phyloP scores from a whole-genome alignment of 192 early-diverging fungal genomes.

The Backusella psychrophila region DNA sequence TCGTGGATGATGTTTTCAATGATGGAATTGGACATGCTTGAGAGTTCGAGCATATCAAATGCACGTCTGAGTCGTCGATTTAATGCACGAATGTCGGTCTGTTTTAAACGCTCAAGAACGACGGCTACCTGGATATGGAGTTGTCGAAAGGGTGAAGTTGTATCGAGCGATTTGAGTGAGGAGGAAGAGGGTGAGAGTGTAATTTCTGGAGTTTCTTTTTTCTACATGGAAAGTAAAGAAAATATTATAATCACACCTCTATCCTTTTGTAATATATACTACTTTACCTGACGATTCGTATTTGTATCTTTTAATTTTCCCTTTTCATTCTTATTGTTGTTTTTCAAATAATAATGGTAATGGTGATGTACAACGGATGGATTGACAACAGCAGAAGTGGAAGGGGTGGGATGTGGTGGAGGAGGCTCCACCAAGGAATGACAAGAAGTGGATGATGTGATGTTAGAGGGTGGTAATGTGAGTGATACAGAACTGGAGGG shows the following conservation, averaged over 20 bases:
- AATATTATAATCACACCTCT: not conserved
- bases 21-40: slow-evolving; percentile 53
- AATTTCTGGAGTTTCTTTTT: not conserved
- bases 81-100: slow-evolving; percentile 51
- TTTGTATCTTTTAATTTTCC: slow-evolving; percentile 2
- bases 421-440: not conserved
- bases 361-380: slow-evolving; percentile 33
- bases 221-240: not conserved
- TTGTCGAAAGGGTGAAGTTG: slow-evolving; percentile 8
- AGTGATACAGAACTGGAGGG: not conserved
- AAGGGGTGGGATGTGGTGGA: slow-evolving; percentile 6
- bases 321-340: slow-evolving; percentile 7
- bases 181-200: not conserved
- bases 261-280: too few species aligned
- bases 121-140: not conserved
- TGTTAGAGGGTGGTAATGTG: not conserved
- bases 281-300: not conserved
- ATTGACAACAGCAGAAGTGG: not conserved
- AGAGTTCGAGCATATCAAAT: slow-evolving; percentile 58
- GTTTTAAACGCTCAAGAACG: slow-evolving; percentile 26
- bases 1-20: slow-evolving; percentile 57
- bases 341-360: slow-evolving; percentile 32
- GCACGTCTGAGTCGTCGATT: slow-evolving; percentile 48
- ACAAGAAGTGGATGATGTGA: not conserved
- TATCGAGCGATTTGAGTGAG: not conserved